phyloP scores from a whole-genome alignment of 345 rosid species.

The Eucalyptus urophylla region DNA sequence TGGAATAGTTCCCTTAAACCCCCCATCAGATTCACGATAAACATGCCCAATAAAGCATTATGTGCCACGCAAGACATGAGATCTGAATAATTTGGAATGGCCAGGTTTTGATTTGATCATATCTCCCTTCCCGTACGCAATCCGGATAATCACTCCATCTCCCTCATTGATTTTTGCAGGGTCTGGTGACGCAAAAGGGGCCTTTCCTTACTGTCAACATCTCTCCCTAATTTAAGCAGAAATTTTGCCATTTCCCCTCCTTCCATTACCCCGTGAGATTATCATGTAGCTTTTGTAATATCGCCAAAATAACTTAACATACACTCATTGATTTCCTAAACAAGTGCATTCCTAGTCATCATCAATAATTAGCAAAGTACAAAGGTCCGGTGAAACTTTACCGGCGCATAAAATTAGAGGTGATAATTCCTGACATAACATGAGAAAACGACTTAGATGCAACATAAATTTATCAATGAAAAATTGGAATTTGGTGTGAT shows the following conservation, averaged over 20 bases:
- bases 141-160: not conserved
- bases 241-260: not conserved
- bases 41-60: too few relatives aligned
- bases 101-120: not conserved
- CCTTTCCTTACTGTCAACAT: not conserved
- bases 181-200: not conserved
- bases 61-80: too few relatives aligned
- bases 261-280: not conserved
- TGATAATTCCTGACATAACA: too few relatives aligned
- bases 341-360: not conserved
- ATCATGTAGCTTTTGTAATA: not conserved
- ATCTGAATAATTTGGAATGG: not conserved
- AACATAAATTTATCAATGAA: too few relatives aligned
- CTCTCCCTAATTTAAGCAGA: not conserved
- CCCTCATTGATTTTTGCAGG: not conserved
- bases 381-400: rapidly evolving
- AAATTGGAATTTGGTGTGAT: too few relatives aligned
- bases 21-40: too few relatives aligned
- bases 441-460: too few relatives aligned
- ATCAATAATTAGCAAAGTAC: not conserved
- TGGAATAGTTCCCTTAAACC: too few relatives aligned
- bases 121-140: not conserved
- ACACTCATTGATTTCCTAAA: not conserved
- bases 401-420: not conserved
- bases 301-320: not conserved